Evolutionary conservation across 2,329 filamentous ascomycete species (phyloP).

Genomic region (Elsinoe ampelina): DNA sequence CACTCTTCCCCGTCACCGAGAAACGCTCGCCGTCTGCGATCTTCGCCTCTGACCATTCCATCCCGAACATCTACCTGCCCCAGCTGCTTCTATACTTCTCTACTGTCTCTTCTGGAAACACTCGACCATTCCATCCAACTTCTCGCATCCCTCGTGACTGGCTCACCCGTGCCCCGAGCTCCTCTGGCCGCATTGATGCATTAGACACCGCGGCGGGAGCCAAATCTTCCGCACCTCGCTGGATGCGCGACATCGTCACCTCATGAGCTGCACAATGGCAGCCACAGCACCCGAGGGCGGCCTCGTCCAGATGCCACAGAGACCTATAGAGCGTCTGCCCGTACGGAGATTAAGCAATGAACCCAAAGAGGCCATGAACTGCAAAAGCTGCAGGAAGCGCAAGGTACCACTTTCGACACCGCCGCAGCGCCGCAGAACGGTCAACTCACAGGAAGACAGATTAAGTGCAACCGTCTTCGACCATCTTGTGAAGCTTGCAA

Average conservation of each 20-base stretch:
- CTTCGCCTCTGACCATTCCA: conserved; percentile 8
- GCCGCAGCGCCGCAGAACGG: conserved; percentile 13
- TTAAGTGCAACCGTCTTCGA: conserved; percentile 80
- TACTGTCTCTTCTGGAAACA: conserved; percentile 11
- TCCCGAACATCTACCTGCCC: not conserved
- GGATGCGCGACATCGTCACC: conserved; percentile 6
- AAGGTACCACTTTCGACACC: conserved; percentile 52
- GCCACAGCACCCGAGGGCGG: conserved; percentile 14
- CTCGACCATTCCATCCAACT: not conserved
- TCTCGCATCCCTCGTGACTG: not conserved
- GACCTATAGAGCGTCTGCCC: conserved; percentile 70
- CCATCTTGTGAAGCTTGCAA: conserved; percentile 83
- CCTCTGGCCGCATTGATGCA: conserved; percentile 3
- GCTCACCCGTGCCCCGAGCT: not conserved
- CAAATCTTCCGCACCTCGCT: conserved; percentile 8
- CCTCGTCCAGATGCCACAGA: conserved; percentile 46
- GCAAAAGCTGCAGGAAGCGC: conserved; percentile 85
- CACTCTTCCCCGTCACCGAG: conserved; percentile 9
- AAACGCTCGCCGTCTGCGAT: conserved; percentile 3
- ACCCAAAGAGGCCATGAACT: conserved; percentile 86
- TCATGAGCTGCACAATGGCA: conserved; percentile 14
- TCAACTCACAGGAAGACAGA: conserved; percentile 43
- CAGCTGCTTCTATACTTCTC: not conserved
- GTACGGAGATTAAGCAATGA: conserved; percentile 62
- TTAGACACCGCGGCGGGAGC: conserved; percentile 8